Percentiles rank a stretch among this genome's conserved stretches.
These are phyloP conservation scores for Hibiscus syriacus DNA, from an alignment of 345 rosid genomes.

Conservation along the genomic window DNA sequence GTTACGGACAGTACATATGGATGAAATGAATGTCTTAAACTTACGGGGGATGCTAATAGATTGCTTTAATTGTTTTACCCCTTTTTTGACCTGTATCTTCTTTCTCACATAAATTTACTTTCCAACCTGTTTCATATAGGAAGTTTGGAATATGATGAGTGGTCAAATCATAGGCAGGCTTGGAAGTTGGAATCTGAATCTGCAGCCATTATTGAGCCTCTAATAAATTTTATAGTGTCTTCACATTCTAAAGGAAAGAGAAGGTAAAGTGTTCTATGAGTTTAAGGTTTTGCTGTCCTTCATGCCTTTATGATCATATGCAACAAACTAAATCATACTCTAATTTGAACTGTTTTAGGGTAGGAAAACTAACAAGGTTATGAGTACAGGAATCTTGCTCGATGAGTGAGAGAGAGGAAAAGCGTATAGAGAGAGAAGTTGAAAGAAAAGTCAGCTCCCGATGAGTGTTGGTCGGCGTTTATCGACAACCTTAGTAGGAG, in stretches of 20 bases:
- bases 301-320: no score
- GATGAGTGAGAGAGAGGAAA: no score
- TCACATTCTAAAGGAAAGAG: conserved; percentile 83
- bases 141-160: conserved; percentile 89
- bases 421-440: no score
- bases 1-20: conserved; percentile 34
- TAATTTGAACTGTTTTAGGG: no score
- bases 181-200: conserved; percentile 99
- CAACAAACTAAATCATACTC: no score
- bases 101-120: conserved; percentile 4
- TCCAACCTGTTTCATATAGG: conserved; percentile 36
- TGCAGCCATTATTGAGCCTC: conserved; percentile 92
- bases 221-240: conserved; percentile 76
- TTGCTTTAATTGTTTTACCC: neutral
- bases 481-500: no score
- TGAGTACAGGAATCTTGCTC: no score
- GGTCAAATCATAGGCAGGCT: conserved; percentile 97
- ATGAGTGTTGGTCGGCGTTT: no score
- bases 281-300: no score
- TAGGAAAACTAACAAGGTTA: no score
- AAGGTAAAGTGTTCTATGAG: conserved; percentile 45
- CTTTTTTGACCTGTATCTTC: neutral
- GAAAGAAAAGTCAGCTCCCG: no score
- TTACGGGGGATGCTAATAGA: neutral
- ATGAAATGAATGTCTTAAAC: conserved; percentile 14